phyloP scores from a whole-genome alignment of 495 filamentous ascomycete species.

The Penicillium ochrochloron region DNA sequence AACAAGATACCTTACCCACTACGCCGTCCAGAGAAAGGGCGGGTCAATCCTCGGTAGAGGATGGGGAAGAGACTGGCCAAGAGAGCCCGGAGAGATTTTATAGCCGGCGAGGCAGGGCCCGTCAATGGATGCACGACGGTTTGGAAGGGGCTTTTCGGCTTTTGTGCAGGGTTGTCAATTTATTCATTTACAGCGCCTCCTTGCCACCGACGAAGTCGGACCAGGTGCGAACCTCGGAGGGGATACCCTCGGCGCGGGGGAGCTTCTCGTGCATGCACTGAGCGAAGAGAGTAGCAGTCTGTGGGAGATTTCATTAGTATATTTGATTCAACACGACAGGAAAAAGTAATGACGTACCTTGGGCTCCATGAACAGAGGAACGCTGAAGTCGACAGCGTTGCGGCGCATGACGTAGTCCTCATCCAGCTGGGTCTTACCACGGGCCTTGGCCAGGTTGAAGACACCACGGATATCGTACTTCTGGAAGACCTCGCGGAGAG shows the following conservation, averaged over 20 bases:
- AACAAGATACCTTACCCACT: slow-evolving; percentile 38
- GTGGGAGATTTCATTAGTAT: slow-evolving; percentile 18
- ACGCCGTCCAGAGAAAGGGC: slow-evolving; percentile 27
- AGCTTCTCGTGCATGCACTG: slow-evolving; percentile 96
- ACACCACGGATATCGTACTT: slow-evolving; percentile 95
- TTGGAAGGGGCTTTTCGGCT: slow-evolving; percentile 24
- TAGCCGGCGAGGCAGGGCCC: slow-evolving; percentile 5
- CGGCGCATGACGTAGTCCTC: slow-evolving; percentile 98
- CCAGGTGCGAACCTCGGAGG: slow-evolving; percentile 89
- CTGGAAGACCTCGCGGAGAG: slow-evolving; percentile 92
- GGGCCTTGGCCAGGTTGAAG: slow-evolving; percentile 88
- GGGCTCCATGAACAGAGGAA: slow-evolving; percentile 98
- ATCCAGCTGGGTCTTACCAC: slow-evolving; percentile 83
- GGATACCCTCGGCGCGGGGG: slow-evolving; percentile 79
- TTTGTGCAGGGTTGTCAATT: slow-evolving; percentile 24
- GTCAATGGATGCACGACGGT: slow-evolving; percentile 14
- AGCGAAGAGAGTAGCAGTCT: slow-evolving; percentile 96
- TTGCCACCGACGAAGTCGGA: slow-evolving; percentile 92
- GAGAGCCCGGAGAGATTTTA: background rate
- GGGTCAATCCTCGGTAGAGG: background rate
- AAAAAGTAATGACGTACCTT: slow-evolving; percentile 67
- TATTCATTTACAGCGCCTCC: slow-evolving; percentile 73
- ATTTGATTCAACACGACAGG: too few species aligned
- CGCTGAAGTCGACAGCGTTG: slow-evolving; percentile 97
- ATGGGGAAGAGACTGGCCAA: background rate